Base-by-base conservation (phyloP, 2,329 filamentous ascomycete genomes). In the Corinectria fuckeliana region DNA sequence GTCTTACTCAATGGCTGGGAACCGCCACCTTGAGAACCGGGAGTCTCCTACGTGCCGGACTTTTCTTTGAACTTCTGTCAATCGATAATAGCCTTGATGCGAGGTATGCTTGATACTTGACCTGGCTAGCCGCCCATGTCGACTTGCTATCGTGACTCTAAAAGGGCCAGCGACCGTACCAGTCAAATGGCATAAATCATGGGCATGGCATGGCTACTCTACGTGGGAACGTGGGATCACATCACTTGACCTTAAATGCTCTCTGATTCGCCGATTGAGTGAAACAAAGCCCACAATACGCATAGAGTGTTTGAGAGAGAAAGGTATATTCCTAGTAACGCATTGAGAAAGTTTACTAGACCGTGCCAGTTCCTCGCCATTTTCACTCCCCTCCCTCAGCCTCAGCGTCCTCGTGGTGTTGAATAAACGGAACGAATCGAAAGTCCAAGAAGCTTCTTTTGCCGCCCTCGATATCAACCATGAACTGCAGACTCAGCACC, bases 401-500 rank as follows among this genome's bases (percentile, higher is more conserved):
- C 11, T 66, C 71, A 3, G 71, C 71, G 11, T 70, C 77, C 5
- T 81, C 81, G 25, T 87, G 88, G 39, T 90, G 85, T 20, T 85
- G 84, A 14, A 83, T 81, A 54, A 88, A 88, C 14, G 92, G 91
- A 57, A 96, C 88, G 72, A 95, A 92, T 18, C 90, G 83, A 74
- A 94, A 96, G 74, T 95, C 91, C 21, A 95, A 82, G 76, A 94
- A 96, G 68, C 88, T 91, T 36, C 88, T 81, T 21, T 82, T 81
- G 5, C 85, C 84, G 6, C 85, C 85, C 62, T 95, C 92, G 39
- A 93, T 82, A 72, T 97, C 92, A 14, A 99, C 89, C 90, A 99
- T 95, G 71, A 98, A 97, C 72, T 99, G 95, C 74, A 98, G 78
- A 76, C 92, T 97, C 64, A 99, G 76, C 26, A 99, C 94, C 0